Base-by-base conservation (phyloP, 2,329 filamentous ascomycete species). In the Escovopsis sp. region DNA sequence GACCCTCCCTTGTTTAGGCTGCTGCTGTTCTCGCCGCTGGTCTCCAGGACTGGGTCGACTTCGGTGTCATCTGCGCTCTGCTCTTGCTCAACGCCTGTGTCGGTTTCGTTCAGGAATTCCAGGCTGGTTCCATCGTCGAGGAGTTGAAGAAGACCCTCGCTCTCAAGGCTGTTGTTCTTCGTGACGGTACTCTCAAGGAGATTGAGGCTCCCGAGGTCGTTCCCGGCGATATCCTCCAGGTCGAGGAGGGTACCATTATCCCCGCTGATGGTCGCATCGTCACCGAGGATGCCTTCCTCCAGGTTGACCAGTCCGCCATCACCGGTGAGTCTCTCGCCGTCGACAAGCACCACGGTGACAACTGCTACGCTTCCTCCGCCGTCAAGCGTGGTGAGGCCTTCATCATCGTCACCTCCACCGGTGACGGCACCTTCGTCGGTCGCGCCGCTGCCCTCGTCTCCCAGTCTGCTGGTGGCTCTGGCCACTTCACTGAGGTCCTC, bases 301-400 rank as follows among this genome's bases (percentile, higher is more conserved):
- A 94, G 66, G 81, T 94, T 49, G 86, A 94, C 63, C 87, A 94
- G 69, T 93, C 86, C 46, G 79, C 84, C 60, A 86, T 94, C 59
- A 94, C 87, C 45, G 86, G 87, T 53, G 86, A 94, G 66, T 94
- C 87, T 50, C 78, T 94, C 45, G 85, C 86, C 51, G 85, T 91
- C 51, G 85, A 93, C 66, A 93, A 91, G 72, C 80, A 84, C 68
- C 75, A 79, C 59, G 76, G 75, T 48, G 87, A 94, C 62, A 72
- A 74, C 56, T 86, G 83, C 63, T 94, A 84, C 58, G 79, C 83
- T 57, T 93, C 86, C 9, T 93, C 86, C 34, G 80, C 81, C 49
- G 81, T 94, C 68, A 94, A 93, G 74, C 84, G 86, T 71, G 86
- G 87, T 62, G 80, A 87, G 66, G 83, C 82, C 49, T 85, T 85